These are phyloP conservation scores for Populus ilicifolia DNA, from an alignment of 345 rosid genomes.

Conservation along the genomic window DNA sequence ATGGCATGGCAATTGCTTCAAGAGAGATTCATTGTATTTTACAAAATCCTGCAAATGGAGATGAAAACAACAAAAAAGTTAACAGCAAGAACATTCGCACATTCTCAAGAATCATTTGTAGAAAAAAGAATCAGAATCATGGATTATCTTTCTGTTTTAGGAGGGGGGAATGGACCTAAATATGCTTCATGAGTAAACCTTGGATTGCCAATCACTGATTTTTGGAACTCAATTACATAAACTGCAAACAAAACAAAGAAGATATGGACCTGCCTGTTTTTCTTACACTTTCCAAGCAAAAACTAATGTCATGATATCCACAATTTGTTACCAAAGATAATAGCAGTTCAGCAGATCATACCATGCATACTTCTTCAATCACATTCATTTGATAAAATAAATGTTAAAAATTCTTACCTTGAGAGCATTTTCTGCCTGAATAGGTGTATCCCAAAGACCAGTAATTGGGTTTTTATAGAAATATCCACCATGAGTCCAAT, in stretches of 20 bases:
- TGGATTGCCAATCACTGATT: background rate
- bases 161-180: background rate
- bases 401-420: conserved; percentile 45
- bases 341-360: background rate
- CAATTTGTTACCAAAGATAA: background rate
- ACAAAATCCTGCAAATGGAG: conserved; percentile 54
- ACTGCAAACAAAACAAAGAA: background rate
- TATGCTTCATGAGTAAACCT: background rate
- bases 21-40: conserved; percentile 57
- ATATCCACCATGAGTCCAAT: conserved; percentile 92
- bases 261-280: background rate
- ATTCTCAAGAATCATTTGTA: background rate
- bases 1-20: conserved; percentile 66
- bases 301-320: background rate
- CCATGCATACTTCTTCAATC: background rate
- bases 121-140: background rate
- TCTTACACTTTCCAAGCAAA: background rate
- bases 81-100: background rate
- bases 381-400: background rate
- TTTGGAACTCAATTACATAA: background rate
- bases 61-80: background rate
- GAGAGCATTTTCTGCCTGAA: conserved; percentile 78
- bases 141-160: background rate
- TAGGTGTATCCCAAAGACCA: conserved; percentile 93
- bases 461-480: conserved; percentile 73